Evolutionary conservation across 148 eudicot genomes (phyloP).

Genomic region (Vaccinium myrtillus): DNA sequence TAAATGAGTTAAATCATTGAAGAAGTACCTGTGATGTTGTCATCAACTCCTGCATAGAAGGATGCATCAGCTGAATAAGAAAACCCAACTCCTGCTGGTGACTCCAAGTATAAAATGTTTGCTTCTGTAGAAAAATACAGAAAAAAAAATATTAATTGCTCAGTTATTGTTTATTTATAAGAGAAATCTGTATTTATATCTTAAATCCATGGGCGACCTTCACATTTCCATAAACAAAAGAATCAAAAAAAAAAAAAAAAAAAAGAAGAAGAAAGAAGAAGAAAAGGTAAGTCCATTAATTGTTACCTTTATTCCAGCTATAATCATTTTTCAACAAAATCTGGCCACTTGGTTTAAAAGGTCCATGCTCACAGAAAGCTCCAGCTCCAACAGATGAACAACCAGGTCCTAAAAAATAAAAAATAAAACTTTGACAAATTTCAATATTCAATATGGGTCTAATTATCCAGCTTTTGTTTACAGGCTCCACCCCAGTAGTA

Average conservation of each 20-base stretch:
- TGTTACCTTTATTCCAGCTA: constrained; percentile 80
- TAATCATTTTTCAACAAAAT: constrained; percentile 53
- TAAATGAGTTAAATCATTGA: neutral
- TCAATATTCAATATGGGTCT: neutral
- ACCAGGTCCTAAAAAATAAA: constrained; percentile 60
- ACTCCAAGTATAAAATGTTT: constrained; percentile 74
- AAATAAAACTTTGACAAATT: neutral
- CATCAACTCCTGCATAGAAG: constrained; percentile 48
- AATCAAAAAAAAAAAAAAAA: too few relatives aligned
- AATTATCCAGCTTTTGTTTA: neutral
- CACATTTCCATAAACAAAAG: too few relatives aligned
- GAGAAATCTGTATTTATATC: too few relatives aligned
- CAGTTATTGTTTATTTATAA: too few relatives aligned
- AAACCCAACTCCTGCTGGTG: constrained; percentile 88
- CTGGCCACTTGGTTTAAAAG: constrained; percentile 55
- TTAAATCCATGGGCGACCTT: too few relatives aligned
- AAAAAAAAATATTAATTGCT: too few relatives aligned
- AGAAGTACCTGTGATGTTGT: constrained; percentile 54
- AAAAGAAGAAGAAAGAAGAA: neutral
- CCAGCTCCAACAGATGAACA: constrained; percentile 85
- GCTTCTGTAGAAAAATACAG: constrained; percentile 46
- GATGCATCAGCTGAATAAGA: constrained; percentile 60
- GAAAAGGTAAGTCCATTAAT: neutral
- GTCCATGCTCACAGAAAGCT: constrained; percentile 76
- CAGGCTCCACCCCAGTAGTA: neutral